Evolutionary conservation across 2,329 filamentous ascomycete species (phyloP).

Genomic region (Cercospora sojina): DNA sequence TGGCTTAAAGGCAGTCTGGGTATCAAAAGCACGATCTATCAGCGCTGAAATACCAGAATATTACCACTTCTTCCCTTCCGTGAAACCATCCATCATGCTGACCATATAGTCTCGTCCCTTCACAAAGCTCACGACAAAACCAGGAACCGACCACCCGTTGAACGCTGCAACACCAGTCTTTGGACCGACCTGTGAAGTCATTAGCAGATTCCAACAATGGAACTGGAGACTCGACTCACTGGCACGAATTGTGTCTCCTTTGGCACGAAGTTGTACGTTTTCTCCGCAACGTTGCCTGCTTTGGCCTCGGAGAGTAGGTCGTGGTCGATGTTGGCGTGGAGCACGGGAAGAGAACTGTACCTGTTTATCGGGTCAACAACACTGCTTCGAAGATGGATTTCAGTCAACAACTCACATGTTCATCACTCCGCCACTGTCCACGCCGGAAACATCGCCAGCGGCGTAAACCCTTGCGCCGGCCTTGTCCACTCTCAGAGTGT

Average conservation of each 20-base stretch:
- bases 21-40: neutral
- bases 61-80: constrained; percentile 32
- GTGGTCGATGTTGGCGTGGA: constrained; percentile 48
- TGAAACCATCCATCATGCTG: constrained; percentile 30
- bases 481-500: constrained; percentile 48
- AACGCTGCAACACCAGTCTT: constrained; percentile 41
- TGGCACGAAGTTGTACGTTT: constrained; percentile 31
- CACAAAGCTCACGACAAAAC: constrained; percentile 36
- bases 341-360: constrained; percentile 41
- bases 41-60: neutral
- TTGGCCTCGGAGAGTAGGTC: constrained; percentile 43
- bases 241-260: constrained; percentile 35
- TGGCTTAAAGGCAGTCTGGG: neutral
- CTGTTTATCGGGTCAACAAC: constrained; percentile 1
- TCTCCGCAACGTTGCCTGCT: constrained; percentile 29
- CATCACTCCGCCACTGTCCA: constrained; percentile 44
- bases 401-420: constrained; percentile 36
- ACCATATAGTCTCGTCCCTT: constrained; percentile 43
- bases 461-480: constrained; percentile 50
- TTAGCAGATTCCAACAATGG: constrained; percentile 17
- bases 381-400: neutral
- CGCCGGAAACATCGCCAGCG: constrained; percentile 49
- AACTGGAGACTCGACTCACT: constrained; percentile 21
- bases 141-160: constrained; percentile 37
- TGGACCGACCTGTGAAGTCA: constrained; percentile 25